phyloP scores from a whole-genome alignment of 371 early-diverging fungal genomes.

The Dipsacomyces acuminosporus region DNA sequence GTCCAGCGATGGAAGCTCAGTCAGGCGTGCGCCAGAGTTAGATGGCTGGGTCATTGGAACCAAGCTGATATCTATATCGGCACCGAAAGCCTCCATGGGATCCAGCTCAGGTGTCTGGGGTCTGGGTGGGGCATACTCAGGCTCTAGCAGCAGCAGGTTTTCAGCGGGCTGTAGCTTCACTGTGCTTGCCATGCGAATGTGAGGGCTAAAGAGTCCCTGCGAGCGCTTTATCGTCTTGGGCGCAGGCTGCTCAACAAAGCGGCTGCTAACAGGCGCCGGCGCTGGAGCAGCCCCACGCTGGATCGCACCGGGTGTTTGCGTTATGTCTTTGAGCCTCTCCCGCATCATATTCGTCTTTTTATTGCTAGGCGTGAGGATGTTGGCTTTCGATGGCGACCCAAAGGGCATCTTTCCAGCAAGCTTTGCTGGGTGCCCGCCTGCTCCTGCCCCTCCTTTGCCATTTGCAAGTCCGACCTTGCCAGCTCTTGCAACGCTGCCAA shows the following conservation, averaged over 20 bases:
- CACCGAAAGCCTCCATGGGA: conserved; percentile 35
- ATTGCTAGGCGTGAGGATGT: conserved; percentile 19
- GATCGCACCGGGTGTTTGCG: conserved; percentile 12
- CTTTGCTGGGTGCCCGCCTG: conserved; percentile 10
- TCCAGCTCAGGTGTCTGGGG: conserved; percentile 8
- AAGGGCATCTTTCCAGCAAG: conserved; percentile 1
- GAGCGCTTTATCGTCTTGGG: conserved; percentile 23
- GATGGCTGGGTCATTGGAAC: conserved; percentile 37
- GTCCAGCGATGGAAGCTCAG: conserved; percentile 18
- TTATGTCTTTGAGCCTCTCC: conserved; percentile 17
- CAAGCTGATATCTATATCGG: conserved; percentile 25
- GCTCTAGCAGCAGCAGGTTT: conserved; percentile 21
- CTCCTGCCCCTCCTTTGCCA: neutral
- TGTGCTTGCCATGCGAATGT: neutral
- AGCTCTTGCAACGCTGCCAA: conserved; percentile 15
- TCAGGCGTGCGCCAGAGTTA: neutral
- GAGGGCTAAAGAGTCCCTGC: conserved; percentile 24
- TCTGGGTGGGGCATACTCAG: conserved; percentile 40
- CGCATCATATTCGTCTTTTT: conserved; percentile 5
- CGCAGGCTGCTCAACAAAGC: neutral
- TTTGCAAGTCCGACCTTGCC: conserved; percentile 20
- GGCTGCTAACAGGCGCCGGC: too few relatives aligned
- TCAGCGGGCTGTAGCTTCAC: neutral
- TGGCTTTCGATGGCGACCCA: conserved; percentile 13
- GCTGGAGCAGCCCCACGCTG: neutral